Evolutionary conservation across 768 basidiomycete species (phyloP), one percentile per base, ranked within the genome.

Genomic region (Leccinum pellstonianum): DNA sequence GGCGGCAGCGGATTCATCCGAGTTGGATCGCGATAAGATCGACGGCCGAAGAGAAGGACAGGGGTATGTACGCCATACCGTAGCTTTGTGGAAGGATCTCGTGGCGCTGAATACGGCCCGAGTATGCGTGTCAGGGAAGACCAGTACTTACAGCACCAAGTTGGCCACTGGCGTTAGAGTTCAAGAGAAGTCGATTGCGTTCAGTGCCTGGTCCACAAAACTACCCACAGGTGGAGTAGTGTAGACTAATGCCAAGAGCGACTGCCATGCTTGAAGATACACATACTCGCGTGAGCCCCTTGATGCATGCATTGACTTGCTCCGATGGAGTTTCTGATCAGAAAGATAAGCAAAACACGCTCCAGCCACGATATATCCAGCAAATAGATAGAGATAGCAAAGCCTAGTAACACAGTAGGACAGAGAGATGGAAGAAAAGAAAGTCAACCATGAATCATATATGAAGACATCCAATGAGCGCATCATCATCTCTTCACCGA

Each of bases 401-500:
- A 51, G 27, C 51, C 59, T 58, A 55, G 56, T 58, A 54, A 63
- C 58, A 64, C 60, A 53, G 53, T 31, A 60, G 57, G 21, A 60
- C n/a, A 60, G 49, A 54, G 57, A 48, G 57, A 51, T 33, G 55
- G 23, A 52, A 37, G 41, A 29, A 49, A 29, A 58, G 50, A 58
- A 50, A 59, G 47, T 54, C 49, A 54, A 60, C 50, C 54, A 63
- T 27, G 35, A 59, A 54, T 65, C 53, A 52, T 59, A 56, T 61
- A 56, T 43, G 23, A 35, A 49, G 29, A 33, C 31, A 38, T 55
- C 51, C 53, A 56, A 31, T 49, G 29, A 46, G 31, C 38, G 55
- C 60, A 48, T 55, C 56, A 51, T 59, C 62, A 67, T 54, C 49
- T 62, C 63, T 60, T 77, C 68, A 81, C 60, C 77, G 77, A 25